Conservation (phyloP, 2,329 filamentous ascomycete genomes). For the Arthrobotrys pseudoclavata region DNA sequence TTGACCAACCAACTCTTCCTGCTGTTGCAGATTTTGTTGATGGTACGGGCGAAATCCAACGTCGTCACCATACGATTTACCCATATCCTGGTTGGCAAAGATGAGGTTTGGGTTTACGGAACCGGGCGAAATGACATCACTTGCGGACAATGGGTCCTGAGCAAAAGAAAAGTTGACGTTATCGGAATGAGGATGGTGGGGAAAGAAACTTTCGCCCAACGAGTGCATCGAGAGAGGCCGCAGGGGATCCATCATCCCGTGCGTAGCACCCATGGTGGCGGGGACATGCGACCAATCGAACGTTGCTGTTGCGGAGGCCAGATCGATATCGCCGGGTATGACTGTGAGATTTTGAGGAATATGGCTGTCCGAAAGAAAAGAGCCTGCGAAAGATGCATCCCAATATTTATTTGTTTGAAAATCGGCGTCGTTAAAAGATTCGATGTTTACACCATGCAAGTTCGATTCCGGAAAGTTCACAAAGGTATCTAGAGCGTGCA, state of each 20-base stretch:
- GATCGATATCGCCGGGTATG: slow-evolving; percentile 46
- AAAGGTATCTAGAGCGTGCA: slow-evolving; percentile 47
- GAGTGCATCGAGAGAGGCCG: slow-evolving; percentile 50
- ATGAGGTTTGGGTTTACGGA: slow-evolving; percentile 57
- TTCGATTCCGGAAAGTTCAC: slow-evolving; percentile 29
- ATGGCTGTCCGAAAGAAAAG: slow-evolving; percentile 40
- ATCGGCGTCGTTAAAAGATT: slow-evolving; percentile 42
- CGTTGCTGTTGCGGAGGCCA: slow-evolving; percentile 40
- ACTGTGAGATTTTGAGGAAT: slow-evolving; percentile 29
- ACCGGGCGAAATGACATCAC: slow-evolving; percentile 49
- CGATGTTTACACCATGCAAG: slow-evolving; percentile 32
- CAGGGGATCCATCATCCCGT: slow-evolving; percentile 41
- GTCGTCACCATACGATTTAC: slow-evolving; percentile 33
- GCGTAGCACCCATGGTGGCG: slow-evolving; percentile 20
- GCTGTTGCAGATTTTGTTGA: slow-evolving; percentile 53
- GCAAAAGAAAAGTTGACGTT: slow-evolving; percentile 52
- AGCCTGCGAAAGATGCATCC: slow-evolving; percentile 48
- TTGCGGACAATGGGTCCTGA: slow-evolving; percentile 51
- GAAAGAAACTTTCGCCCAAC: slow-evolving; percentile 50
- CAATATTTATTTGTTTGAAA: slow-evolving; percentile 52
- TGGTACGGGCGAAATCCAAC: slow-evolving; percentile 46
- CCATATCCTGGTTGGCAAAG: slow-evolving; percentile 37
- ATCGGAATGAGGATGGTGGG: slow-evolving; percentile 35
- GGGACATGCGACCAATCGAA: slow-evolving; percentile 55
- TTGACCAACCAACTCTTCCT: slow-evolving; percentile 42